Conservation (phyloP, 148 eudicot species). For the Rhododendron ovatum region DNA sequence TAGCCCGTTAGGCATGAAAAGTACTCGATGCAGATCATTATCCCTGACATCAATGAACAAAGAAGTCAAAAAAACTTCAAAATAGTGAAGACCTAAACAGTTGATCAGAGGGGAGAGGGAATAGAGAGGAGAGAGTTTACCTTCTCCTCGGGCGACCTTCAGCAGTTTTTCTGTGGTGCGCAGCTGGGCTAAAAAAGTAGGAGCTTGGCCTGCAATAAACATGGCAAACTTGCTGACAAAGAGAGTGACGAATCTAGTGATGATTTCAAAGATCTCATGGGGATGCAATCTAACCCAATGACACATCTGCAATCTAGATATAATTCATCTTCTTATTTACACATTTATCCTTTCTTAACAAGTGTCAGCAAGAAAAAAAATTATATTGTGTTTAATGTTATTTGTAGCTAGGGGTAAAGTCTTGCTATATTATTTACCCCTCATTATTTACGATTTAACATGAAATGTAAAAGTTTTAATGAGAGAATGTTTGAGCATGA, state of each 20-base stretch:
- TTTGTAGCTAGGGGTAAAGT: no score
- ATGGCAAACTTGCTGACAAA: slow-evolving; percentile 5
- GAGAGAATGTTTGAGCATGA: no score
- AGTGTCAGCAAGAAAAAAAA: no score
- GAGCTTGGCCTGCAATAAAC: slow-evolving; percentile 10
- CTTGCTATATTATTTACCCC: no score
- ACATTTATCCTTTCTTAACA: not conserved
- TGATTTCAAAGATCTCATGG: not conserved
- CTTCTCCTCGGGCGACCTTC: slow-evolving; percentile 14
- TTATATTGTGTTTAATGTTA: no score
- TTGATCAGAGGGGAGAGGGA: not conserved
- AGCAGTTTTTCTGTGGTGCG: slow-evolving; percentile 5
- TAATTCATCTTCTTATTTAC: not conserved
- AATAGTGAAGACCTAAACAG: not conserved
- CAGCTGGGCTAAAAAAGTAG: not conserved
- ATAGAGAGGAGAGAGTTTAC: not conserved
- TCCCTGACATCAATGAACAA: slow-evolving; percentile 52
- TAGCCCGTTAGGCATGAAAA: slow-evolving; percentile 94
- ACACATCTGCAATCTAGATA: not conserved
- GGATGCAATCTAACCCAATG: not conserved
- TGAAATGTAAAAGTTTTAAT: no score
- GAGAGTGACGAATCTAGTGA: not conserved
- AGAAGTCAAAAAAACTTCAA: not conserved
- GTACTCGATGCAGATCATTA: slow-evolving; percentile 81
- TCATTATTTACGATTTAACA: no score